Evolutionary conservation across 2,329 filamentous ascomycete species (phyloP).

Genomic region (Trichoderma pleuroti): DNA sequence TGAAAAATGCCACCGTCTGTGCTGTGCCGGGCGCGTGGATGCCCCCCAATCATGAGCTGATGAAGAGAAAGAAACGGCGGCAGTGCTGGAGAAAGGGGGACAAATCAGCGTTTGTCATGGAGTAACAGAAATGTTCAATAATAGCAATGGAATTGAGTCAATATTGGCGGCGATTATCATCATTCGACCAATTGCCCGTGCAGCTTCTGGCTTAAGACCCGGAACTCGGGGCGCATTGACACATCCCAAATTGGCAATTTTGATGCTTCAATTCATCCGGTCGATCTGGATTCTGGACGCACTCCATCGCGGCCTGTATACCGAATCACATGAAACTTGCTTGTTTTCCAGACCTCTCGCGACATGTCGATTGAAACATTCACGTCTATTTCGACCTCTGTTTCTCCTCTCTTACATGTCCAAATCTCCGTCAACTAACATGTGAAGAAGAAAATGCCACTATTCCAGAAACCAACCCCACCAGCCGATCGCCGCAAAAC

Average conservation of each 20-base stretch:
- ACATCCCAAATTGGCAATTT: slow-evolving; percentile 1
- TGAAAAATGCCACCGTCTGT: not conserved
- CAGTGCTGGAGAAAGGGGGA: not conserved
- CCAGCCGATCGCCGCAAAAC: slow-evolving; percentile 11
- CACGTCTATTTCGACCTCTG: not conserved
- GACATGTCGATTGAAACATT: not conserved
- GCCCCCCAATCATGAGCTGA: not conserved
- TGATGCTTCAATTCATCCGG: not conserved
- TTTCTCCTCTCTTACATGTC: not conserved
- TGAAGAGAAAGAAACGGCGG: not conserved
- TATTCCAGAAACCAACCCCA: not conserved
- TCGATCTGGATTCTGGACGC: not conserved
- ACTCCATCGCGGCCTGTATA: not conserved
- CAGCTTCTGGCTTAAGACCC: not conserved
- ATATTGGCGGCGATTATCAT: not conserved
- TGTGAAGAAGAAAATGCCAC: not conserved
- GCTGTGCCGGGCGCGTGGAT: not conserved
- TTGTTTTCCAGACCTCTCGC: not conserved
- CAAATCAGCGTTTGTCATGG: not conserved
- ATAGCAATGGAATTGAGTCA: not conserved
- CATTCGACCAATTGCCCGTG: not conserved
- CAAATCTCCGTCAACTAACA: not conserved
- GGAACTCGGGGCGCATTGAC: not conserved
- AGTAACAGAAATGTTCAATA: not conserved
- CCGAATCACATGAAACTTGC: not conserved